Percentiles rank a stretch among this genome's conserved stretches.
These are phyloP conservation scores for Coemansia sp. DNA, from an alignment of 192 early-diverging fungal genomes.

Conservation along the genomic window DNA sequence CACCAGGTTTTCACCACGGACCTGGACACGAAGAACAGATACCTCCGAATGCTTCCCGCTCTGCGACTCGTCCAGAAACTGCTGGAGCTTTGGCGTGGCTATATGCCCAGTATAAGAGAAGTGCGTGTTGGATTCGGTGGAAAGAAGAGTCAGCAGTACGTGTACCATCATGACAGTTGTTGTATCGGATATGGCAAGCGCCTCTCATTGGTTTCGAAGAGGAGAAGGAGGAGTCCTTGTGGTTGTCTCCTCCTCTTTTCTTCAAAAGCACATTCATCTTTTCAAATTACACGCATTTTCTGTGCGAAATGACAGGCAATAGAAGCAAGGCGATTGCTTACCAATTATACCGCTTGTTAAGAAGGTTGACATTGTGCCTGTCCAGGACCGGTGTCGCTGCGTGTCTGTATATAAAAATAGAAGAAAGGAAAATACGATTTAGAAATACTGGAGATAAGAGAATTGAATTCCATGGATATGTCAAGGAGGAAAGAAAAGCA, in stretches of 20 bases:
- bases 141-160: no score
- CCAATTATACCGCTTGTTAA: constrained; percentile 4
- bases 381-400: neutral
- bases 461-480: neutral
- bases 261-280: no score
- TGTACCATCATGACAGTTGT: no score
- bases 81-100: constrained; percentile 47
- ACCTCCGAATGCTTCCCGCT: constrained; percentile 35
- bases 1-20: constrained; percentile 45
- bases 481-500: neutral
- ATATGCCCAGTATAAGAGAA: neutral
- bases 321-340: neutral
- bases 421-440: neutral
- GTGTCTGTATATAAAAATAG: neutral
- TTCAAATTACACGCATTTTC: no score
- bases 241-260: no score
- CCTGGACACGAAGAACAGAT: constrained; percentile 40
- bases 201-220: no score
- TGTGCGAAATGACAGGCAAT: no score
- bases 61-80: constrained; percentile 45
- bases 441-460: neutral
- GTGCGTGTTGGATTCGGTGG: neutral
- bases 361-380: neutral
- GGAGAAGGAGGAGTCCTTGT: no score
- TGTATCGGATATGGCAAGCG: no score